Conservation (phyloP, 176 grass and related monocot species). For the Tuctoria greenei region DNA sequence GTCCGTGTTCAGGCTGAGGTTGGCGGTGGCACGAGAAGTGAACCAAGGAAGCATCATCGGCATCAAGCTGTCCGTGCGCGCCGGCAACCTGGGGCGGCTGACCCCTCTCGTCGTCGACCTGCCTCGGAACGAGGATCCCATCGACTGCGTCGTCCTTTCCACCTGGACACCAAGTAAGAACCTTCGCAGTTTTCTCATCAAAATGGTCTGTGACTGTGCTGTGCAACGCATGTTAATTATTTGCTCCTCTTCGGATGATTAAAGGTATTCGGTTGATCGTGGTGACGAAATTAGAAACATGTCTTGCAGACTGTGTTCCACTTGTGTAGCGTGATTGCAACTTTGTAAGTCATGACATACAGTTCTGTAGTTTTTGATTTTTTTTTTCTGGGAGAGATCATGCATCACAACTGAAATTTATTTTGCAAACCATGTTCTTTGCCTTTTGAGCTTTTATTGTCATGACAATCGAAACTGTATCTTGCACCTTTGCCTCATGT, state of each 20-base stretch:
- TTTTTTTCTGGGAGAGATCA: not conserved
- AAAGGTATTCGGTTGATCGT: not conserved
- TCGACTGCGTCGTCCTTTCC: not conserved
- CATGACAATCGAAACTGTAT: not conserved
- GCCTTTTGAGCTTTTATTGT: not conserved
- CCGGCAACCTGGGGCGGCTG: not conserved
- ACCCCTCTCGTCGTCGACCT: constrained; percentile 33
- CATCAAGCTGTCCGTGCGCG: constrained; percentile 13
- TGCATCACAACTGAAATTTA: too few relatives aligned
- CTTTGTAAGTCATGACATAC: not conserved
- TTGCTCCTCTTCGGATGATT: too few relatives aligned
- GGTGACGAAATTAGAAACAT: too few relatives aligned
- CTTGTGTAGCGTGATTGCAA: not conserved
- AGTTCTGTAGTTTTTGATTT: not conserved
- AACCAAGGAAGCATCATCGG: not conserved
- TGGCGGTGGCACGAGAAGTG: not conserved
- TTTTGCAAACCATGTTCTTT: not conserved
- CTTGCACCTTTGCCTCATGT: too few relatives aligned
- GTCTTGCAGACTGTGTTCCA: not conserved
- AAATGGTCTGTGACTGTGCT: too few relatives aligned
- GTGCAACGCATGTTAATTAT: too few relatives aligned
- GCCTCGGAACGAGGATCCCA: not conserved
- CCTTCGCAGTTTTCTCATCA: not conserved
- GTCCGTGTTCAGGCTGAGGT: not conserved
- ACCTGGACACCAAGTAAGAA: not conserved